Evolutionary conservation across 176 grass and related monocot genomes (phyloP), one percentile per base, ranked within the genome.

Genomic region (Cenchrus fungigraminus): DNA sequence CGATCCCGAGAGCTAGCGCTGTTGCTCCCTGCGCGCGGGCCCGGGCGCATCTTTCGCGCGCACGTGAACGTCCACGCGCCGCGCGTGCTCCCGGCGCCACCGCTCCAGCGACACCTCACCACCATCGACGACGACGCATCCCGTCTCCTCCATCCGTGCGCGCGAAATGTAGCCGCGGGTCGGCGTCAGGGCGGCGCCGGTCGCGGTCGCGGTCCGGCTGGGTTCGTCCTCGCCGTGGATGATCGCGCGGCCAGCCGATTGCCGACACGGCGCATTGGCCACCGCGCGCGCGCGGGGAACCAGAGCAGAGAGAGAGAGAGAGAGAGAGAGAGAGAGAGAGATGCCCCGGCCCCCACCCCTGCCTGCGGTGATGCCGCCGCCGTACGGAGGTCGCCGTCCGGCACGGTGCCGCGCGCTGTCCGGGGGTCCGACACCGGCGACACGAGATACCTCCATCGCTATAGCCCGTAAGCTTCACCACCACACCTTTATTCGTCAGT

Each of bases 61-160:
- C 87, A 85, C 82, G 82, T 85, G 87, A 85, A 85, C 70, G 4
- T 63, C 87, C 87, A 89, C 77, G 87, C 71, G 77, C 63, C n/a
- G 63, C 62, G 77, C 82, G 77, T 81, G 82, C 87, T 10, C 43
- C 14, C 42, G 66, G 32, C 28, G 81, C 66, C 67, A 57, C 37
- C 71, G 75, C 62, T 29, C 65, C 50, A 44, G 1, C 71, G 47
- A 52, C n/a, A 52, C 71, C 22, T 73, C 71, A 22, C 71, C n/a
- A 25, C 71, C n/a, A 73, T 56, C 45, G 45, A 46, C 8, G 45
- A 9, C 54, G 53, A 5, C 42, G 40, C 8, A 20, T 14, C 66
- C 16, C 5, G 0, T 9, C 40, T 0, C 0, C 17, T 15, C 6
- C 37, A 51, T 19, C 78, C 29, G 37, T 0, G 47, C 40, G 82